phyloP scores from a whole-genome alignment of 176 grass and related monocot genomes.

The Neostapfia colusana region DNA sequence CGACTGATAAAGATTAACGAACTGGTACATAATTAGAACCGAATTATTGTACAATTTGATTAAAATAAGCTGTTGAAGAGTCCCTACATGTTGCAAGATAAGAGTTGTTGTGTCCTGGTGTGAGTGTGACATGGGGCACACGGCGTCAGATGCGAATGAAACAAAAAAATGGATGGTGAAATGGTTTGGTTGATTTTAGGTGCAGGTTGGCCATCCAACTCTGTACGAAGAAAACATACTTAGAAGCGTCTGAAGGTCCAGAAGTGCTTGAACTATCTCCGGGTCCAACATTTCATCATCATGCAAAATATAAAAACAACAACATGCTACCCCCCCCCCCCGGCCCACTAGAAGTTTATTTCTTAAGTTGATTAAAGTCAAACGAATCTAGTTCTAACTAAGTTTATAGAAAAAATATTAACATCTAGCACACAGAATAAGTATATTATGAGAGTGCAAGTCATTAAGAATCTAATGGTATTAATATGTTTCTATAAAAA shows the following conservation, averaged over 20 bases:
- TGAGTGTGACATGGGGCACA: background rate
- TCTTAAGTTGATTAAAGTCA: too few relatives aligned
- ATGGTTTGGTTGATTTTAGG: constrained; percentile 22
- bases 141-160: background rate
- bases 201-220: constrained; percentile 40
- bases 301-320: too few relatives aligned
- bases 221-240: background rate
- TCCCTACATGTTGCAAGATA: too few relatives aligned
- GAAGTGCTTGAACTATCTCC: background rate
- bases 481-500: too few relatives aligned
- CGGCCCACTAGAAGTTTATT: too few relatives aligned
- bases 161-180: background rate
- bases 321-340: too few relatives aligned
- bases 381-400: too few relatives aligned
- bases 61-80: background rate
- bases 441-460: too few relatives aligned
- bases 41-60: background rate
- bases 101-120: background rate
- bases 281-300: too few relatives aligned
- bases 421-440: too few relatives aligned
- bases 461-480: too few relatives aligned
- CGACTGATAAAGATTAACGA: background rate
- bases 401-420: too few relatives aligned
- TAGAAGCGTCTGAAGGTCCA: background rate
- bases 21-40: background rate